Conservation (phyloP, 2,329 filamentous ascomycete genomes). For the Didymella pomorum region DNA sequence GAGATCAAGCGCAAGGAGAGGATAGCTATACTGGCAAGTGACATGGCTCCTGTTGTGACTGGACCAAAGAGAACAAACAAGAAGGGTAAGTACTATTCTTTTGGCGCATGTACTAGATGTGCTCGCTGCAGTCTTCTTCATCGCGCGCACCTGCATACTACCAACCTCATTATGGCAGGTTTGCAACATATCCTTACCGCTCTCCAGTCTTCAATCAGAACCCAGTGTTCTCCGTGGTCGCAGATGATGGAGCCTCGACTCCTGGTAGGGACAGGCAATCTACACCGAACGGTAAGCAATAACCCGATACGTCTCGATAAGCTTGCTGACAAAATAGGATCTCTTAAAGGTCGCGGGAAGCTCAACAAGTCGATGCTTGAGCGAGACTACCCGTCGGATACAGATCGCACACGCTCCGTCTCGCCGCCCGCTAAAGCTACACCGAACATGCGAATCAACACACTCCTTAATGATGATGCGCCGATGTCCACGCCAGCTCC, state of each 20-base stretch:
- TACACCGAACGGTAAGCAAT: conserved; percentile 46
- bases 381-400: conserved; percentile 53
- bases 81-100: conserved; percentile 48
- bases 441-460: conserved; percentile 59
- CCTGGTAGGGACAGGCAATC: conserved; percentile 52
- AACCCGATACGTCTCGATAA: not conserved
- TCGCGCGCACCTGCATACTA: not conserved
- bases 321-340: conserved; percentile 33
- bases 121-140: not conserved
- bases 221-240: conserved; percentile 52
- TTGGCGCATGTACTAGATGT: not conserved
- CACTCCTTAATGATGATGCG: conserved; percentile 56
- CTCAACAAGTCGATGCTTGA: conserved; percentile 46
- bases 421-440: conserved; percentile 51
- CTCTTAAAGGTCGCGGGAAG: conserved; percentile 47
- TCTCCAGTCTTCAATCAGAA: conserved; percentile 51
- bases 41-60: conserved; percentile 71
- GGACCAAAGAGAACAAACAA: conserved; percentile 60
- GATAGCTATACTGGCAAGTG: conserved; percentile 75
- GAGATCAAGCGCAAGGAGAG: conserved; percentile 76
- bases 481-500: conserved; percentile 42
- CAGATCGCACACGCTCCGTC: conserved; percentile 58
- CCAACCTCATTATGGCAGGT: not conserved
- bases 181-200: conserved; percentile 17
- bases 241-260: conserved; percentile 51